A percentile compares a stretch with the other conserved stretches of the same genome.
These are phyloP conservation scores for Fusarium miscanthi DNA, from an alignment of 2,329 filamentous ascomycete species.

Conservation along the genomic window DNA sequence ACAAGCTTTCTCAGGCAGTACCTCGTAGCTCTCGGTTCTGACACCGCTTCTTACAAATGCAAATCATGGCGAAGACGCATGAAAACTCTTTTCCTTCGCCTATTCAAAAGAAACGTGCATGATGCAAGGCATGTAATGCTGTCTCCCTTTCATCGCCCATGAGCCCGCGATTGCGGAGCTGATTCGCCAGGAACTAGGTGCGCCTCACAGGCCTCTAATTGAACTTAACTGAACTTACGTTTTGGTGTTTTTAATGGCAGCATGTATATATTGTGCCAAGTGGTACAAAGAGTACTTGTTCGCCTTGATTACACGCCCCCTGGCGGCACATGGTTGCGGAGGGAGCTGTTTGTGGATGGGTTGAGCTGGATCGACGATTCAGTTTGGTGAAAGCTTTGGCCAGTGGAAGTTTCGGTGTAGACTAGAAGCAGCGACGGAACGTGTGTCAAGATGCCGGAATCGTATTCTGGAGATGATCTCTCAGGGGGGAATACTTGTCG, in stretches of 20 bases:
- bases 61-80: slow-evolving; percentile 21
- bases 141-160: slow-evolving; percentile 31
- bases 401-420: slow-evolving; percentile 15
- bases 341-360: slow-evolving; percentile 35
- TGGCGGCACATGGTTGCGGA: slow-evolving; percentile 39
- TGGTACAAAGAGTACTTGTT: slow-evolving; percentile 15
- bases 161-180: slow-evolving; percentile 26
- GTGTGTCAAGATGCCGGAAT: slow-evolving; percentile 4
- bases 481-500: background rate
- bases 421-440: slow-evolving; percentile 23
- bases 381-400: slow-evolving; percentile 25
- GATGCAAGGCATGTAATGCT: slow-evolving; percentile 17
- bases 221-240: background rate
- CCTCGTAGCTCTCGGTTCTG: slow-evolving; percentile 4
- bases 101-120: slow-evolving; percentile 25
- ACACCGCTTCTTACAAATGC: slow-evolving; percentile 27
- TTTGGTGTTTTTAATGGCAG: background rate
- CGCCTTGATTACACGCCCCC: slow-evolving; percentile 31
- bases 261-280: background rate
- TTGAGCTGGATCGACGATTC: slow-evolving; percentile 22
- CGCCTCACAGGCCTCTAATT: slow-evolving; percentile 9
- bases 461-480: background rate
- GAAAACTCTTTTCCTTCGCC: background rate
- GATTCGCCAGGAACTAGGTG: slow-evolving; percentile 33
- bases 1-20: background rate